Conservation (phyloP, 2,329 filamentous ascomycete genomes). For the Diaporthe longicolla region DNA sequence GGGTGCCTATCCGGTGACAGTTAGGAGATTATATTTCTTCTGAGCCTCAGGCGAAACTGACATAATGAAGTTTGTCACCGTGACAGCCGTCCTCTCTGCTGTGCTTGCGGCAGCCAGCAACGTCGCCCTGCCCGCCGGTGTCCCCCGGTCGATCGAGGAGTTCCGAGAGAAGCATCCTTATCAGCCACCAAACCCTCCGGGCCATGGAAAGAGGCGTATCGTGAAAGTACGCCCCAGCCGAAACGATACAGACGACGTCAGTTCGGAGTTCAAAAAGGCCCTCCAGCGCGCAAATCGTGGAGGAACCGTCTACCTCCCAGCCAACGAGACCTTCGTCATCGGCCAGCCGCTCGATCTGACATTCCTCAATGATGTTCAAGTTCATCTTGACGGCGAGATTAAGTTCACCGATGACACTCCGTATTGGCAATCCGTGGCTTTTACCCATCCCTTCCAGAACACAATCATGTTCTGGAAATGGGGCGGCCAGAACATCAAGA, state of each 20-base stretch:
- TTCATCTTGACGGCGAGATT: slow-evolving; percentile 71
- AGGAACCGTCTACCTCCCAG: slow-evolving; percentile 68
- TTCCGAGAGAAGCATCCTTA: slow-evolving; percentile 58
- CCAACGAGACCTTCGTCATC: slow-evolving; percentile 69
- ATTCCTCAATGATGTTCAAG: slow-evolving; percentile 69
- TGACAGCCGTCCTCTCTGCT: slow-evolving; percentile 46
- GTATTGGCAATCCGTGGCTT: slow-evolving; percentile 60
- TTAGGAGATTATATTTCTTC: not conserved
- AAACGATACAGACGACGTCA: slow-evolving; percentile 69
- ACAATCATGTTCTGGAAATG: slow-evolving; percentile 75
- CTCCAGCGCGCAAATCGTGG: slow-evolving; percentile 71
- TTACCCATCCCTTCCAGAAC: slow-evolving; percentile 59
- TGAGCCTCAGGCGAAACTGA: not conserved
- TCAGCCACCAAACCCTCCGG: slow-evolving; percentile 43
- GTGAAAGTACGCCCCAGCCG: slow-evolving; percentile 67
- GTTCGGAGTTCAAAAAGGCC: slow-evolving; percentile 67
- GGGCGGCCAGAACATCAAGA: slow-evolving; percentile 73
- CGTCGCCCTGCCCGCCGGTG: slow-evolving; percentile 49
- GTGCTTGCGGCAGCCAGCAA: slow-evolving; percentile 45
- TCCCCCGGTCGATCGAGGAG: slow-evolving; percentile 54
- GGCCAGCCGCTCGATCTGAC: slow-evolving; percentile 71
- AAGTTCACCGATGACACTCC: slow-evolving; percentile 60
- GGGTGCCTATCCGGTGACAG: not conserved
- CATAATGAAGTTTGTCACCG: slow-evolving; percentile 45
- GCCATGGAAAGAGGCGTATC: slow-evolving; percentile 45